Evolutionary conservation across 2,329 filamentous ascomycete species (phyloP), one percentile per base, ranked within the genome.

Genomic region (Nothomitra cinnamomea): DNA sequence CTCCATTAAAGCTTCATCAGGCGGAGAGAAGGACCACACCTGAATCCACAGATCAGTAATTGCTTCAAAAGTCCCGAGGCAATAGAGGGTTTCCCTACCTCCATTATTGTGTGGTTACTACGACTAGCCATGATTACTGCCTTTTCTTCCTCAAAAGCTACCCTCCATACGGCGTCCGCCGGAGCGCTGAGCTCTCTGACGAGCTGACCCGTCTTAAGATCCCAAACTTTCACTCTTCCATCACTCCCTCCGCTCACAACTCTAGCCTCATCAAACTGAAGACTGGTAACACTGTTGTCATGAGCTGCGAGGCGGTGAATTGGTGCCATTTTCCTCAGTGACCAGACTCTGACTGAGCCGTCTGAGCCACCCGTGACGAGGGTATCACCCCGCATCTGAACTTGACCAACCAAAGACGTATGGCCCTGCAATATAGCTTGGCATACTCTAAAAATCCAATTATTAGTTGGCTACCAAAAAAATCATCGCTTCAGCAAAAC

Each of bases 141-240:
- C 67, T 95, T 96, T 68, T 98, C 92, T 59, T 95, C 90, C 64
- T 98, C 92, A 65, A 98, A 98, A 0, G 94, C 92, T 35, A 98
- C 90, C 56, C 92, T 79, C 92, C 92, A 98, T 0, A 98, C 92
- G 15, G 90, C 89, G 64, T 98, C 90, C 0, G 90, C 87, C 53
- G 90, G 88, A 19, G 84, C 82, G 48, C 90, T 90, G 42, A 98
- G 77, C 68, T 98, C 92, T 56, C 92, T 81, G 21, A 98, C 87
- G 25, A 95, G 75, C 55, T 86, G 83, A 2, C 92, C 92, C 1
- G 87, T 92, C 67, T 92, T 88, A 56, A 96, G 73, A 69, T 95
- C 90, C 92, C 92, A 98, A 53, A 98, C 89, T 69, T 96, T 98
- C 59, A 98, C 92, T 53, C 92, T 78, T n/a, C 92, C 92, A 67